A percentile compares a stretch with the other conserved stretches of the same genome.
Evolutionary conservation across 805 yeast genomes (phyloP).

Genomic region (Lipomyces yamadae): DNA sequence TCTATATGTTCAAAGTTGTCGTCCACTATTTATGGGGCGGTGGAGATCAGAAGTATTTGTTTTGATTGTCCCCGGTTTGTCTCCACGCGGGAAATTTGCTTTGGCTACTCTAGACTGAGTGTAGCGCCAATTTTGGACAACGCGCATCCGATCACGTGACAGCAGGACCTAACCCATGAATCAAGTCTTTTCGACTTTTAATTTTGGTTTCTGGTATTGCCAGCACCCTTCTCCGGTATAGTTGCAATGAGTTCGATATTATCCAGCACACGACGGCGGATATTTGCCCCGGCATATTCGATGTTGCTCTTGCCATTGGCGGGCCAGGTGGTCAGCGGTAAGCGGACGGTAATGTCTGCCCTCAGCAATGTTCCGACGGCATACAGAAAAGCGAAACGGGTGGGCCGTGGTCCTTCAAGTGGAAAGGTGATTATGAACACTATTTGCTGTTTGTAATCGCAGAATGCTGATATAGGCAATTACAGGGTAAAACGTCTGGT

Average conservation of each 20-base stretch:
- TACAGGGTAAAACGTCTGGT: slow-evolving; percentile 91
- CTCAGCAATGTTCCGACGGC: slow-evolving; percentile 32
- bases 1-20: background rate
- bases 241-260: background rate
- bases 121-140: background rate
- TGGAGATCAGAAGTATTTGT: background rate
- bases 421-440: slow-evolving; percentile 47
- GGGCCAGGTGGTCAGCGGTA: background rate
- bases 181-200: too few relatives aligned
- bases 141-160: background rate
- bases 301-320: background rate
- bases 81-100: background rate
- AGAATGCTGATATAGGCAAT: background rate
- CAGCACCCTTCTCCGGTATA: too few relatives aligned
- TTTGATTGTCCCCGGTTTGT: background rate
- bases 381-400: slow-evolving; percentile 60
- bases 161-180: too few relatives aligned
- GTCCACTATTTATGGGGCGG: background rate
- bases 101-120: background rate
- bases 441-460: background rate
- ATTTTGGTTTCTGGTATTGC: too few relatives aligned
- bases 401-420: slow-evolving; percentile 86
- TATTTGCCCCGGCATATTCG: background rate
- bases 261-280: background rate
- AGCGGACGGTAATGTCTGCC: slow-evolving; percentile 17